phyloP scores from a whole-genome alignment of 2,329 filamentous ascomycete species.

The Sporothrix globosa region DNA sequence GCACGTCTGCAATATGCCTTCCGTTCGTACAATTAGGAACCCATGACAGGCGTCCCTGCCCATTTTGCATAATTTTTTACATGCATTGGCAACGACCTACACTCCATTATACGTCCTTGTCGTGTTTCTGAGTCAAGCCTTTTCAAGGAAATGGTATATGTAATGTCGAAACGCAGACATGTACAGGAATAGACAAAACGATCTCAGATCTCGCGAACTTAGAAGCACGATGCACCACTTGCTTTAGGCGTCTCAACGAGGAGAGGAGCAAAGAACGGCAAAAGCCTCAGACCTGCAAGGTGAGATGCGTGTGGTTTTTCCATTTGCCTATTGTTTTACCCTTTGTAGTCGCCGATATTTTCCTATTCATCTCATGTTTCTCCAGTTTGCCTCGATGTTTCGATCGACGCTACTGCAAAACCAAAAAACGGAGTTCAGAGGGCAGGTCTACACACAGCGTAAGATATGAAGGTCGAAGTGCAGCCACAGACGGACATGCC shows the following conservation, averaged over 20 bases:
- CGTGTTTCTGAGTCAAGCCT: not conserved
- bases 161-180: too few species aligned
- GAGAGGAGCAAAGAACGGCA: not conserved
- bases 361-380: not conserved
- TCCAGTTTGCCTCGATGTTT: not conserved
- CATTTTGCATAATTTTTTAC: not conserved
- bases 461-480: slow-evolving; percentile 13
- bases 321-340: slow-evolving; percentile 1
- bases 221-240: not conserved
- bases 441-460: slow-evolving; percentile 11
- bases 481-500: not conserved
- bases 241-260: not conserved
- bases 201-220: slow-evolving; percentile 7
- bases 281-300: not conserved
- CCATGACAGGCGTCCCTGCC: not conserved
- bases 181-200: too few species aligned
- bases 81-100: not conserved
- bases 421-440: not conserved
- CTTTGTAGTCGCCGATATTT: not conserved
- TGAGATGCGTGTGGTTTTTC: not conserved
- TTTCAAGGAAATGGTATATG: not conserved
- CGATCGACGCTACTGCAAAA: slow-evolving; percentile 23
- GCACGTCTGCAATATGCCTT: not conserved
- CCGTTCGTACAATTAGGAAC: not conserved
- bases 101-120: not conserved